Conservation (phyloP, 2,329 filamentous ascomycete species). For the Polytolypa hystricis region DNA sequence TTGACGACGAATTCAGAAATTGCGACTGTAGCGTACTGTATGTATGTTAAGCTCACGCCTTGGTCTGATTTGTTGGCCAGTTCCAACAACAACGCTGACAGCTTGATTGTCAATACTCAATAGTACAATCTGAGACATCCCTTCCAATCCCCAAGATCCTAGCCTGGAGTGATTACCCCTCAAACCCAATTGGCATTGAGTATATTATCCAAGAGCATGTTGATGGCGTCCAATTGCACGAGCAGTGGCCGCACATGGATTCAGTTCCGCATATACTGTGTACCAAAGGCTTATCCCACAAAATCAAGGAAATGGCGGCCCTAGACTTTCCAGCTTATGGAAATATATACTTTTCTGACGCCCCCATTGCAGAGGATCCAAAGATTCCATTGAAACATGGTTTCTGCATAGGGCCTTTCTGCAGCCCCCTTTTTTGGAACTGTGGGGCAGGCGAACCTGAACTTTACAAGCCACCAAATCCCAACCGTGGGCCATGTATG, state of each 20-base stretch:
- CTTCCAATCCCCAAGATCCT: constrained; percentile 18
- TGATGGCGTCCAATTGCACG: constrained; percentile 21
- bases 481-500: constrained; percentile 13
- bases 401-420: constrained; percentile 26
- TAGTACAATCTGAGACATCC: constrained; percentile 16
- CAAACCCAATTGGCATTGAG: constrained; percentile 25
- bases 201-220: constrained; percentile 32
- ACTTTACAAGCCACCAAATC: constrained; percentile 8
- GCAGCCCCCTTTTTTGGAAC: constrained; percentile 16
- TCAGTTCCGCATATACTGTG: constrained; percentile 23
- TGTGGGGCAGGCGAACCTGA: constrained; percentile 10
- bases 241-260: constrained; percentile 25
- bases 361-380: constrained; percentile 12
- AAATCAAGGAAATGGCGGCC: constrained; percentile 20
- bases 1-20: constrained; percentile 21
- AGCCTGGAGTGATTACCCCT: constrained; percentile 17
- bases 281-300: constrained; percentile 19
- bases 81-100: neutral
- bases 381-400: constrained; percentile 19
- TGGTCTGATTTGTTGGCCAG: too few species aligned
- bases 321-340: constrained; percentile 30
- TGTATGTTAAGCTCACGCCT: neutral
- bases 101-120: neutral
- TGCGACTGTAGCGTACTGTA: constrained; percentile 12
- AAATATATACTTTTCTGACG: constrained; percentile 25